A percentile compares a stretch with the other conserved stretches of the same genome.
Evolutionary conservation across 192 early-diverging fungal genomes (phyloP).

Genomic region (Umbelopsis isabellina): DNA sequence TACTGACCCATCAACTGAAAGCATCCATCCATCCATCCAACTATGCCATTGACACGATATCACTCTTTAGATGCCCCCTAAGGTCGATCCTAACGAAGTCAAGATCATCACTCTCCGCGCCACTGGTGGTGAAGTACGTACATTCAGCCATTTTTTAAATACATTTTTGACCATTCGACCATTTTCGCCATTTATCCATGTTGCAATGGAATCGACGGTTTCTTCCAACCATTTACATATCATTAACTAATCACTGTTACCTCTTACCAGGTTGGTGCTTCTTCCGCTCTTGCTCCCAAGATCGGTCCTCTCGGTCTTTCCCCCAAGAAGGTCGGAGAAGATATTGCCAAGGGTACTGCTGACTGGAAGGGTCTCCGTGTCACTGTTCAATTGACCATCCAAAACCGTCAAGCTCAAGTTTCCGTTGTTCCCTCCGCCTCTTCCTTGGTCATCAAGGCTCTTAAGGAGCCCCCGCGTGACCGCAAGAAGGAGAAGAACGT

Average conservation of each 20-base stretch:
- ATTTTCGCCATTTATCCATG: slow-evolving; percentile 1
- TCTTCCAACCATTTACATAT: neutral
- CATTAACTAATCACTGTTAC: neutral
- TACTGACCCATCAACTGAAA: slow-evolving; percentile 2
- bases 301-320: slow-evolving; percentile 99
- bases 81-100: slow-evolving; percentile 83
- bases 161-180: neutral
- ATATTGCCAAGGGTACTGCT: slow-evolving; percentile 99
- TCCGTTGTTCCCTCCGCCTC: slow-evolving; percentile 96
- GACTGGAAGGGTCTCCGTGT: slow-evolving; percentile 99
- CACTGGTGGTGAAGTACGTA: slow-evolving; percentile 84
- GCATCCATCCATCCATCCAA: slow-evolving; percentile 42
- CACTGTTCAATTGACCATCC: slow-evolving; percentile 97
- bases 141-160: neutral
- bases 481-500: slow-evolving; percentile 99
- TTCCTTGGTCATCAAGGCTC: slow-evolving; percentile 93
- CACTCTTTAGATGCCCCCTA: slow-evolving; percentile 64
- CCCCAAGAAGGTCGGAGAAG: slow-evolving; percentile 99
- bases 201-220: neutral
- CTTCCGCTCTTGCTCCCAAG: slow-evolving; percentile 98
- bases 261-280: slow-evolving; percentile 82
- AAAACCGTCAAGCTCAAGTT: slow-evolving; percentile 99
- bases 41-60: slow-evolving; percentile 23
- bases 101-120: slow-evolving; percentile 90
- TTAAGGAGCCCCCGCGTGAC: slow-evolving; percentile 97